Conservation (phyloP, 306 rosid genomes). For the Lathyrus aphaca region DNA sequence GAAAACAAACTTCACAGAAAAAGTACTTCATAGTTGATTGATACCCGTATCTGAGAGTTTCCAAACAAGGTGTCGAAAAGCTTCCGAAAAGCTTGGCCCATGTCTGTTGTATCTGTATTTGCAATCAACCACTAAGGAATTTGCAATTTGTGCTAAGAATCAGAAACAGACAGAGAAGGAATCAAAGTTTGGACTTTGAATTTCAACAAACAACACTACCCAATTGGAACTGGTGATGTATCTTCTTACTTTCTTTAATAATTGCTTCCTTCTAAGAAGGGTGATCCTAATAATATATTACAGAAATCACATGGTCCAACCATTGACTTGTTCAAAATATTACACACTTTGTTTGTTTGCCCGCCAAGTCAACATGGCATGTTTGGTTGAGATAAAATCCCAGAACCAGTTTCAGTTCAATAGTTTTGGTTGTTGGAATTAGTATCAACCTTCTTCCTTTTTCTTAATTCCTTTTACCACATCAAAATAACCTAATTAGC, state of each 20-base stretch:
- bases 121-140: no score
- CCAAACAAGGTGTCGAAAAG: slow-evolving; percentile 55
- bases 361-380: background rate
- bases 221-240: background rate
- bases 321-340: slow-evolving; percentile 5
- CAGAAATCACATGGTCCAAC: background rate
- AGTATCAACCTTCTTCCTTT: background rate
- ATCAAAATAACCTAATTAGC: background rate
- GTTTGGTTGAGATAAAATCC: background rate
- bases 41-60: slow-evolving; percentile 51
- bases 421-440: background rate
- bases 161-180: background rate
- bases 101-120: no score
- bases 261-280: slow-evolving; percentile 1
- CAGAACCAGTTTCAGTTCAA: background rate
- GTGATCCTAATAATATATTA: background rate
- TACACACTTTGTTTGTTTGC: background rate
- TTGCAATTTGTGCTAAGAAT: background rate
- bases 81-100: slow-evolving; percentile 61
- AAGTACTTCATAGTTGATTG: background rate
- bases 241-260: background rate
- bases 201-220: background rate
- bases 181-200: background rate
- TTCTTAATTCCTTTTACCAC: background rate
- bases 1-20: background rate